A percentile compares a stretch with the other conserved stretches of the same genome.
Conservation (phyloP, 2,329 filamentous ascomycete genomes). For the Pseudopyricularia cyperi region DNA sequence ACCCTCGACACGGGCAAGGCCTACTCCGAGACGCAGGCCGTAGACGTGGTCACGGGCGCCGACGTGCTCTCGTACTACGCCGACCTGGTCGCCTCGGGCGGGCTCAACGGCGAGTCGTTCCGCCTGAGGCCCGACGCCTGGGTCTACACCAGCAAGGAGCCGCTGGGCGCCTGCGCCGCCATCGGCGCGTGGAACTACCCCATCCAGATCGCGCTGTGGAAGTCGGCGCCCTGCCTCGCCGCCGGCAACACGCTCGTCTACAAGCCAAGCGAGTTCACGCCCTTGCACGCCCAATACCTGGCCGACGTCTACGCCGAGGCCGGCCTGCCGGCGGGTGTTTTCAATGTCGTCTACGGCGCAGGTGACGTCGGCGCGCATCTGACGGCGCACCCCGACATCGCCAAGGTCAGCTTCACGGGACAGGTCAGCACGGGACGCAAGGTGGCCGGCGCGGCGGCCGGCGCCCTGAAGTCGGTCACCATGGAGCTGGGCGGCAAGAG, state of each 20-base stretch:
- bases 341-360: conserved; percentile 54
- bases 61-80: conserved; percentile 54
- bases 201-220: conserved; percentile 55
- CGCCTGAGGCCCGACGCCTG: conserved; percentile 47
- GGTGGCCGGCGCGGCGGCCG: conserved; percentile 5
- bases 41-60: conserved; percentile 67
- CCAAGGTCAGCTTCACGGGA: conserved; percentile 6
- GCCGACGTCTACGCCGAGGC: conserved; percentile 42
- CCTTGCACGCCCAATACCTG: conserved; percentile 46
- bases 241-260: conserved; percentile 41
- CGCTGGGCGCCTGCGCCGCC: conserved; percentile 49
- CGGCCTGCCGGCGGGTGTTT: conserved; percentile 43
- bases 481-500: conserved; percentile 39
- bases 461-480: conserved; percentile 4
- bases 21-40: conserved; percentile 69
- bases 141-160: conserved; percentile 53
- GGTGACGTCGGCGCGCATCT: conserved; percentile 19
- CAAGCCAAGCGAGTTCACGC: conserved; percentile 44
- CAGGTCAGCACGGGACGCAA: conserved; percentile 5
- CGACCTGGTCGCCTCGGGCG: conserved; percentile 51
- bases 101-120: conserved; percentile 50
- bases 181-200: conserved; percentile 62
- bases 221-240: conserved; percentile 49
- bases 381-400: conserved; percentile 3
- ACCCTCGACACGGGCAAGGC: conserved; percentile 81